Evolutionary conservation across 2,329 filamentous ascomycete species (phyloP).

Genomic region (Alternaria arbusti): DNA sequence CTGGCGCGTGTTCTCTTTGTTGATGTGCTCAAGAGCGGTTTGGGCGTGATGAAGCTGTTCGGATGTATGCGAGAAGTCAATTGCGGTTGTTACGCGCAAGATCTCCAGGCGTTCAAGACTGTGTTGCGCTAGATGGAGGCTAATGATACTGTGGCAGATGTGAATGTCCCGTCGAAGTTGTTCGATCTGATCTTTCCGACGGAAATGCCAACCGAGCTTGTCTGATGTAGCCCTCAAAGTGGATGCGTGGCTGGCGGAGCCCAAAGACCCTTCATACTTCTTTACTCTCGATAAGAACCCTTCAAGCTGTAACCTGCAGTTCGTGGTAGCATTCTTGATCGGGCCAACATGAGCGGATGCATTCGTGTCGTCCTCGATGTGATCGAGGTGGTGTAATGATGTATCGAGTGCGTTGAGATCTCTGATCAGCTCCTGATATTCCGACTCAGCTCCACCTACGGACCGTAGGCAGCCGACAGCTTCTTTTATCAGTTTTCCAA

Average conservation of each 20-base stretch:
- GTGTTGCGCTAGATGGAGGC: not conserved
- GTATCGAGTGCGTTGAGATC: not conserved
- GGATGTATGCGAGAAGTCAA: not conserved
- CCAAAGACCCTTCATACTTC: not conserved
- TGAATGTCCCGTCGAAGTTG: not conserved
- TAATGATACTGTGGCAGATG: not conserved
- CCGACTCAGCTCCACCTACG: not conserved
- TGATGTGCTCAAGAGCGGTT: not conserved
- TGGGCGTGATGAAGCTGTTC: not conserved
- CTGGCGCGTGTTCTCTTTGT: rapidly evolving
- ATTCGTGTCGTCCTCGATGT: not conserved
- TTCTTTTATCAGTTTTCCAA: not conserved
- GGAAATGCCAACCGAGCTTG: not conserved
- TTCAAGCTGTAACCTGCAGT: not conserved
- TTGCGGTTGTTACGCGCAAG: not conserved
- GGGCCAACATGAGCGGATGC: not conserved
- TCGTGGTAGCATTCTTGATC: not conserved
- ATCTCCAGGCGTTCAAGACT: not conserved
- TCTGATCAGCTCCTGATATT: not conserved
- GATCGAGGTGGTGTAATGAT: not conserved
- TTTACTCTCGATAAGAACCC: not conserved
- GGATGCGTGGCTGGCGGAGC: rapidly evolving
- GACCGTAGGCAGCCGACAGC: not conserved
- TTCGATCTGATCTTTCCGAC: not conserved
- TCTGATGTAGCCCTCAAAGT: not conserved